Evolutionary conservation across 2,329 filamentous ascomycete genomes (phyloP).

Genomic region (Alternaria triticimaculans): DNA sequence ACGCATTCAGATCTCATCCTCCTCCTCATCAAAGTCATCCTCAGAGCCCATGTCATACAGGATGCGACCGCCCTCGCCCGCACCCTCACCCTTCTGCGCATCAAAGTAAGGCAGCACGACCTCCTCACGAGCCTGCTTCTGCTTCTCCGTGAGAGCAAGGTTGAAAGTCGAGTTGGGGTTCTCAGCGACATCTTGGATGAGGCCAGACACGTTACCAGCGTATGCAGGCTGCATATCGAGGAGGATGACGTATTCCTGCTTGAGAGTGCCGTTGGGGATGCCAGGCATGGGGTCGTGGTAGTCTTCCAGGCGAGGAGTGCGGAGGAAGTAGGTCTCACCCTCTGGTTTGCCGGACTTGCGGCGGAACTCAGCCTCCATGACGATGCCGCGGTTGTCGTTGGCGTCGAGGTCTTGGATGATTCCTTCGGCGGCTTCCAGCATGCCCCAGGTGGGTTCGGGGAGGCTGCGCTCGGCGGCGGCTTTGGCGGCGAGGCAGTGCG

Average conservation of each 20-base stretch:
- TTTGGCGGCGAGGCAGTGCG: slow-evolving; percentile 76
- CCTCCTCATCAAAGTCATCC: slow-evolving; percentile 96
- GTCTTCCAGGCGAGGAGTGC: slow-evolving; percentile 20
- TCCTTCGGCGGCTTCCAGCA: slow-evolving; percentile 79
- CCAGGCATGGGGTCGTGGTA: slow-evolving; percentile 21
- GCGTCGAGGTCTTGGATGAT: slow-evolving; percentile 71
- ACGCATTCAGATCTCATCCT: slow-evolving; percentile 76
- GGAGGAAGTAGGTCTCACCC: slow-evolving; percentile 69
- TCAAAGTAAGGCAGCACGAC: slow-evolving; percentile 96
- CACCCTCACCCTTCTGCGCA: slow-evolving; percentile 76
- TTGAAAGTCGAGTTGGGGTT: slow-evolving; percentile 74
- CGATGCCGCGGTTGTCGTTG: slow-evolving; percentile 64
- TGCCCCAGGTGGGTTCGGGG: slow-evolving; percentile 77
- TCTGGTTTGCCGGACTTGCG: slow-evolving; percentile 82
- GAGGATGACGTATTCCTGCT: slow-evolving; percentile 63
- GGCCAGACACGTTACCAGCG: slow-evolving; percentile 13
- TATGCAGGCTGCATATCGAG: slow-evolving; percentile 73
- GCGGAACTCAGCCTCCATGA: slow-evolving; percentile 85
- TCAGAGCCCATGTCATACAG: slow-evolving; percentile 96
- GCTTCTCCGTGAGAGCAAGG: slow-evolving; percentile 86
- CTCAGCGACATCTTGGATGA: slow-evolving; percentile 34
- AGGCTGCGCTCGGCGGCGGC: slow-evolving; percentile 78
- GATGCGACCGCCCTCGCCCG: slow-evolving; percentile 87
- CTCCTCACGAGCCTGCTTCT: slow-evolving; percentile 82
- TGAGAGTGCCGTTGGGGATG: slow-evolving; percentile 42